Conservation (phyloP, 164 flowering plant genomes). For the Liquidambar formosana region DNA sequence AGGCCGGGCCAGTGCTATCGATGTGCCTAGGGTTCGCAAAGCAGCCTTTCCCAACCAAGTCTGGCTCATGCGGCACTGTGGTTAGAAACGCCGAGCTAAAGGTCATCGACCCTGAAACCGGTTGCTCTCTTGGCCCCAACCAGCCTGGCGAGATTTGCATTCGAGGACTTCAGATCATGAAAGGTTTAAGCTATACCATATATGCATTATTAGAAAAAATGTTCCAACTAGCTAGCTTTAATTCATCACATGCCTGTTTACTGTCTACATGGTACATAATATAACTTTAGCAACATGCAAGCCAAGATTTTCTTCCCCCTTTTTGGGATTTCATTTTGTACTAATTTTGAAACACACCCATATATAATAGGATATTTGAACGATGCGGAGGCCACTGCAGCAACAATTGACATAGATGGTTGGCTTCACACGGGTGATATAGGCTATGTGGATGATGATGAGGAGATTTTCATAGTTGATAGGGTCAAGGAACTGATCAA, state of each 20-base stretch:
- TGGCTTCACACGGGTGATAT: slow-evolving; percentile 94
- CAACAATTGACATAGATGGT: slow-evolving; percentile 68
- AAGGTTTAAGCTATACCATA: slow-evolving; percentile 49
- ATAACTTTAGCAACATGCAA: too few relatives aligned
- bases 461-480: slow-evolving; percentile 78
- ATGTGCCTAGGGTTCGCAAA: slow-evolving; percentile 77
- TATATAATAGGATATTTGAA: slow-evolving; percentile 57
- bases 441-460: slow-evolving; percentile 77
- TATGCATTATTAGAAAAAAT: too few relatives aligned
- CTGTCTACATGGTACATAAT: too few relatives aligned
- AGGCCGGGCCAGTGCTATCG: slow-evolving; percentile 72
- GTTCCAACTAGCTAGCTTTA: too few relatives aligned
- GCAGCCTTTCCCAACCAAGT: slow-evolving; percentile 56
- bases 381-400: slow-evolving; percentile 58
- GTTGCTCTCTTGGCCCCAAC: slow-evolving; percentile 50
- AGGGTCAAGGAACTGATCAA: slow-evolving; percentile 85
- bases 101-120: slow-evolving; percentile 65
- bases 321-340: too few relatives aligned
- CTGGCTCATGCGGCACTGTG: slow-evolving; percentile 85
- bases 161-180: slow-evolving; percentile 71
- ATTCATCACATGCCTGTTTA: too few relatives aligned
- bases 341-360: too few relatives aligned
- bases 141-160: slow-evolving; percentile 84
- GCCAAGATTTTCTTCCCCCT: too few relatives aligned
- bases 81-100: slow-evolving; percentile 79